Evolutionary conservation across 768 basidiomycete genomes (phyloP), one percentile per base, ranked within the genome.

Genomic region (Phanerodontia chrysosporium): DNA sequence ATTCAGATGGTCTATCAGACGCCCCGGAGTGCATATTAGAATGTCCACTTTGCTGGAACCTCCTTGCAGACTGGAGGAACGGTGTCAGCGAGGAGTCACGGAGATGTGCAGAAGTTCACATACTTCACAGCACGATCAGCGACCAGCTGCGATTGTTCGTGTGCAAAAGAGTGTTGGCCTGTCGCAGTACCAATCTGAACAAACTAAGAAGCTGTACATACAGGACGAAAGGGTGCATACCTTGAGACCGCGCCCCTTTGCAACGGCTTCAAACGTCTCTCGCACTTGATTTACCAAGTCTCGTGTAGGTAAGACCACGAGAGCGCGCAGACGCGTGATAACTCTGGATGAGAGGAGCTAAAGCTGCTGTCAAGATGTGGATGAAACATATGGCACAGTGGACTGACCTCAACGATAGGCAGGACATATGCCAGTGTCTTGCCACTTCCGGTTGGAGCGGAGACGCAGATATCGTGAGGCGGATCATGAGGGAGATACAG

Each of bases 391-490:
- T 2, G 21, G 18, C 1, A 24, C 29, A 21, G 16, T 42, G 1
- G 35, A 39, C 16, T 53, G 58, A 89, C 93, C 80, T 97, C 93
- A 29, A 97, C 79, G 56, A 98, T 90, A 0, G 97, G 97, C 32
- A 98, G 74, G 1, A 87, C 91, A 74, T 99, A 99, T n/a, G 93
- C 91, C 28, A 99, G 79, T 0, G 96, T 99, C 73, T 99, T 99
- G 0, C 97, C 97, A 65, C 95, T 97, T 24, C 97, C 97, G 0
- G 97, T 99, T 0, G 97, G 97, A 1, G 97, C 97, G 8, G 94
- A 97, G 13, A 96, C 90, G 64, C 95, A 95, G 13, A 95, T 80
- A 72, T 99, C 97, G 27, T 80, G 80, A 27, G 86, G 86, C 35
- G 83, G 79, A 58, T 80, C 69, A 64, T 83, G 86, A 0, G 91